Percentiles rank a stretch among this genome's conserved stretches.
These are phyloP conservation scores for Sporisorium iseilematis-ciliati DNA, from an alignment of 1,284 basidiomycete species.

Conservation along the genomic window DNA sequence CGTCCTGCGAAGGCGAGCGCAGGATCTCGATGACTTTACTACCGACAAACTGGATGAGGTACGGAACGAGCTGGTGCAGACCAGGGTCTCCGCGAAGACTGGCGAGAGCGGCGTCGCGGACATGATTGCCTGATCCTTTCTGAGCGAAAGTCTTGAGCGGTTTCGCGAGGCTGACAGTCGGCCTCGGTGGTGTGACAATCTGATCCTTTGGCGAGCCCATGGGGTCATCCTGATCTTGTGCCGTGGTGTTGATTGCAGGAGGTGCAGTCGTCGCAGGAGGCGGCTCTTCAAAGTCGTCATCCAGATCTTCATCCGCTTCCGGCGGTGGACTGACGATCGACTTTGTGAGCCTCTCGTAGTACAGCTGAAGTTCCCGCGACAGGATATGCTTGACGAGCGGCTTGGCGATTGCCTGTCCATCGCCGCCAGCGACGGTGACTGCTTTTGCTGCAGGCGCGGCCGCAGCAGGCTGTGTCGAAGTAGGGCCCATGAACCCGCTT, in stretches of 20 bases:
- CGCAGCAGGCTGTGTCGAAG: conserved; percentile 54
- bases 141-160: conserved; percentile 54
- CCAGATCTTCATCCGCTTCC: conserved; percentile 58
- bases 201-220: conserved; percentile 39
- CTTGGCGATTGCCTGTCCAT: conserved; percentile 58
- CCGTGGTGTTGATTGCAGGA: conserved; percentile 3
- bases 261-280: background rate
- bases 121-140: conserved; percentile 61
- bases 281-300: conserved; percentile 37
- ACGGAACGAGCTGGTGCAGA: conserved; percentile 91
- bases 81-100: conserved; percentile 91
- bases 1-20: conserved; percentile 65
- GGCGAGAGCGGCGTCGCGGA: conserved; percentile 82
- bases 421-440: conserved; percentile 49
- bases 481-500: conserved; percentile 40
- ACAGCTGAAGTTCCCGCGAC: conserved; percentile 92
- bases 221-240: conserved; percentile 34
- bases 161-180: conserved; percentile 34
- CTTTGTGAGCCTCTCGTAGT: conserved; percentile 90
- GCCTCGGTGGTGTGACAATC: conserved; percentile 47
- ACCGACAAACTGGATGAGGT: conserved; percentile 92
- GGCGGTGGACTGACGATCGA: conserved; percentile 63
- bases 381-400: conserved; percentile 86
- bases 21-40: conserved; percentile 74
- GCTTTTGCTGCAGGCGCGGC: conserved; percentile 64